Conservation (phyloP, 371 early-diverging fungal genomes). For the Phascolomyces articulosus region DNA sequence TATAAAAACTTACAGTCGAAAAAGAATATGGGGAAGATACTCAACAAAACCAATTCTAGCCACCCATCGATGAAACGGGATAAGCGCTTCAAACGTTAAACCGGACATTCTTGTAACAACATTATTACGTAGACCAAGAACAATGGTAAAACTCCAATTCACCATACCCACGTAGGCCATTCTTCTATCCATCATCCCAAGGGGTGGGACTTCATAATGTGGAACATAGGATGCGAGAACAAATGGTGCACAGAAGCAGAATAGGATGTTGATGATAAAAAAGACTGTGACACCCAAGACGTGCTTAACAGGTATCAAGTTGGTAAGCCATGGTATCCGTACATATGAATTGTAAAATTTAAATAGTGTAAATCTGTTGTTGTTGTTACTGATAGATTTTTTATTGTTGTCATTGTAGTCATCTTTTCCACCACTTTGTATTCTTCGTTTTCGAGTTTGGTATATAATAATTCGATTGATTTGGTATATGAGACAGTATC, state of each 20-base stretch:
- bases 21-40: constrained; percentile 42
- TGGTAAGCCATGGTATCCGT: constrained; percentile 37
- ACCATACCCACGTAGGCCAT: constrained; percentile 41
- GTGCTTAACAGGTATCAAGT: constrained; percentile 42
- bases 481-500: constrained; percentile 41
- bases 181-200: constrained; percentile 37
- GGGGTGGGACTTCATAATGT: constrained; percentile 9
- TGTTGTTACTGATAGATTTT: constrained; percentile 13
- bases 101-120: constrained; percentile 41
- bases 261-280: constrained; percentile 27
- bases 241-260: constrained; percentile 31
- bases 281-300: constrained; percentile 33
- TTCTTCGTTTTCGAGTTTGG: constrained; percentile 10
- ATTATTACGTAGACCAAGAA: constrained; percentile 43
- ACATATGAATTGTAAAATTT: constrained; percentile 23
- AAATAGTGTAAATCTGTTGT: background rate
- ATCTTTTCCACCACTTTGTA: background rate
- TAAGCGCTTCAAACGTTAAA: constrained; percentile 37
- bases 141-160: constrained; percentile 44
- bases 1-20: constrained; percentile 36
- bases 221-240: constrained; percentile 7
- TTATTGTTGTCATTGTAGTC: background rate
- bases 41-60: constrained; percentile 42
- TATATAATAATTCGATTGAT: constrained; percentile 27
- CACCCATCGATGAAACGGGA: constrained; percentile 47